Conservation (phyloP, 108 stramenopile species). For the Aurantiochytrium sp. region DNA sequence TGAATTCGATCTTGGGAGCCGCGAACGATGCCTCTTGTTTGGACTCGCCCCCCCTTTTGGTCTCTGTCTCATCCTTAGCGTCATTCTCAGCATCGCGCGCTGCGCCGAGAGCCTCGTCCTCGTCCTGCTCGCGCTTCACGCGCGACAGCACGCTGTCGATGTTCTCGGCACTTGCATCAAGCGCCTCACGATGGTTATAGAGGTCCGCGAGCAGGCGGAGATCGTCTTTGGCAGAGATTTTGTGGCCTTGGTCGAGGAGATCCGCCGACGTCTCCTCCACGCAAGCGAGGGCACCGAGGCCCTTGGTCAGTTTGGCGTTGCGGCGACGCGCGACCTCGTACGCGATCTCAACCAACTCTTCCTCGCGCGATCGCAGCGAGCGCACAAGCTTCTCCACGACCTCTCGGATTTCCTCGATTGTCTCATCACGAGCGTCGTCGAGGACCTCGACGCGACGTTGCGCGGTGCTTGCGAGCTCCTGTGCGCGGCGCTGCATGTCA, state of each 20-base stretch:
- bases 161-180: not conserved
- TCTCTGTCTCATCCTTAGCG: not conserved
- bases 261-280: not conserved
- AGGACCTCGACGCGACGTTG: not conserved
- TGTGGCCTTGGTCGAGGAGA: not conserved
- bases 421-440: not conserved
- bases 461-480: not conserved
- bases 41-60: not conserved
- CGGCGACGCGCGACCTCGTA: not conserved
- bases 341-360: not conserved
- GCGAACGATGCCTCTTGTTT: not conserved
- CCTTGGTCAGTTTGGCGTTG: not conserved
- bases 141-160: not conserved
- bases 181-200: not conserved
- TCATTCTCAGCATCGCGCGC: not conserved
- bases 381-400: not conserved
- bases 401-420: not conserved
- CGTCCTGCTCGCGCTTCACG: not conserved
- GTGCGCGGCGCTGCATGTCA: not conserved
- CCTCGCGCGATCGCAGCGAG: not conserved
- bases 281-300: not conserved
- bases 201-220: not conserved
- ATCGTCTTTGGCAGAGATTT: not conserved
- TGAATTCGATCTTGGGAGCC: not conserved
- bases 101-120: not conserved